Base-by-base conservation (phyloP, 176 grass and related monocot species). In the Elymus sibiricus region DNA sequence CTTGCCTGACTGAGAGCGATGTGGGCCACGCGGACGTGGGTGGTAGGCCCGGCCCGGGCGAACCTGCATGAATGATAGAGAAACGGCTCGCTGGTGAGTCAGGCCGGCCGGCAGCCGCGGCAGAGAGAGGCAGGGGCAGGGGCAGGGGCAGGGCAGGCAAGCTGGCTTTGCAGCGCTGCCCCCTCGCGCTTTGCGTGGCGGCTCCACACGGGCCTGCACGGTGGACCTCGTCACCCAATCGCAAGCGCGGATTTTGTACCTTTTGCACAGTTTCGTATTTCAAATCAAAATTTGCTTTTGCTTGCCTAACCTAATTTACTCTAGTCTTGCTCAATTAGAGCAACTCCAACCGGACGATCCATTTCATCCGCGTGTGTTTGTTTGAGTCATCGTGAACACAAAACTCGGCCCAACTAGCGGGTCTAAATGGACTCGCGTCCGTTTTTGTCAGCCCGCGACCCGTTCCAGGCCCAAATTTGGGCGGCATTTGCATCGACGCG, bases 21-120 rank as follows among this genome's bases (percentile, higher is more conserved):
- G 46, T 72, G 70, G 69, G 8, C 77, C 68, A 55, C 19, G 29
- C 53, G 63, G 83, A 43, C 83, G 71, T 55, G 83, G 79, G 70
- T 3, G 26, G 14, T 42, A 64, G 62, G 62, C 38, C 49, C 37
- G 5, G 15, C 14, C 46, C 83, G 70, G 83, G 37, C 70, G 62
- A 62, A 22, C 35, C 70, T 66, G 47, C 29, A 1, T 29, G 29
- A 29, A 29, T 64, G 28, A 9, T 12, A 4, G 12, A 29, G 9
- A 86, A 86, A 86, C 79, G 88, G 79, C 78, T 77, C 38, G 83
- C 88, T 90, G 79, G 81, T 78, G 88, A 81, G 70, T 9, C 58
- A 26, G 15, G 56, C 56, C 82, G 58, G 68, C 70, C 4, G 64
- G 64, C 53, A 19, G 74, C 53, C 17, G 69, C 67, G 31, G 34